phyloP scores from a whole-genome alignment of 352 stramenopile genomes.

The Pythium grandisporangium region DNA sequence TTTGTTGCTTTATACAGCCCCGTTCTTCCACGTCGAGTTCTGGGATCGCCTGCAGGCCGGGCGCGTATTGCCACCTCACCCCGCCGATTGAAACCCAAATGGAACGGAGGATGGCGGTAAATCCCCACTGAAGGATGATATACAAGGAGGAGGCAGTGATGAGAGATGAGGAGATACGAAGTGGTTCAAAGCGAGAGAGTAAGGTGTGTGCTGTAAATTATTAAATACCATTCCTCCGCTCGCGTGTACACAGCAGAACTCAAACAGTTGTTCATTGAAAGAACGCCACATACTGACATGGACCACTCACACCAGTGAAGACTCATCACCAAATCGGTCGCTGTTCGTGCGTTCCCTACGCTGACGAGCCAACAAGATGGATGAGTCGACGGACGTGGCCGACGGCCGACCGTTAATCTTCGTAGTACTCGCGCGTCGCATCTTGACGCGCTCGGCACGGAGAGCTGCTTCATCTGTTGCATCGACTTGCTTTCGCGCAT shows the following conservation, averaged over 20 bases:
- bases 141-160: background rate
- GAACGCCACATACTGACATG: too few species aligned
- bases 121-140: too few species aligned
- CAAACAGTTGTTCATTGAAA: too few species aligned
- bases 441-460: constrained; percentile 49
- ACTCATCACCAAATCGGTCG: too few species aligned
- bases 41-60: constrained; percentile 11
- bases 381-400: too few species aligned
- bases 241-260: too few species aligned
- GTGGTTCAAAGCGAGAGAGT: background rate
- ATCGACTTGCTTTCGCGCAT: constrained; percentile 60
- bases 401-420: too few species aligned
- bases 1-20: constrained; percentile 12
- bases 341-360: too few species aligned
- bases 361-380: too few species aligned
- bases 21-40: constrained; percentile 21
- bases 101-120: constrained; percentile 53
- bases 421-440: too few species aligned
- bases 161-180: background rate
- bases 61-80: constrained; percentile 2
- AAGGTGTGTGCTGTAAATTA: background rate
- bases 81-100: constrained; percentile 41
- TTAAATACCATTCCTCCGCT: background rate
- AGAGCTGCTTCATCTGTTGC: constrained; percentile 39
- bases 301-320: too few species aligned